Conservation (phyloP, 164 flowering plant genomes). For the Vitis riparia region DNA sequence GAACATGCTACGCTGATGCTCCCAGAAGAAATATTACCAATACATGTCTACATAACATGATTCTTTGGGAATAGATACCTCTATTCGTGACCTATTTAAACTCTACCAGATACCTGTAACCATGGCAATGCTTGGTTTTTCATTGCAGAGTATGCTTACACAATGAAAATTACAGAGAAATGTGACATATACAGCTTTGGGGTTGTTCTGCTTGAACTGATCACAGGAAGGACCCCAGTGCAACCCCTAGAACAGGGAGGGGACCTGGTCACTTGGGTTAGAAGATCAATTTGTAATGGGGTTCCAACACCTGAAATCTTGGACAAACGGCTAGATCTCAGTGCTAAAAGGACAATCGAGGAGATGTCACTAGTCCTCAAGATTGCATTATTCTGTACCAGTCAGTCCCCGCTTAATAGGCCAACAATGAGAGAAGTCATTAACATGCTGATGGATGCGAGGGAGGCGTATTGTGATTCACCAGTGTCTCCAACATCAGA, state of each 20-base stretch:
- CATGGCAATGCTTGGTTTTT: neutral
- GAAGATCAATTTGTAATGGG: slow-evolving; percentile 31
- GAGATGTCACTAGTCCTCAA: slow-evolving; percentile 55
- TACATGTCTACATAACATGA: no score
- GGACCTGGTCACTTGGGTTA: slow-evolving; percentile 55
- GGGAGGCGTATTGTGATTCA: slow-evolving; percentile 26
- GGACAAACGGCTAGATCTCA: slow-evolving; percentile 41
- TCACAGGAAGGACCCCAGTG: slow-evolving; percentile 58
- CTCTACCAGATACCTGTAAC: no score
- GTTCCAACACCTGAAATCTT: slow-evolving; percentile 26
- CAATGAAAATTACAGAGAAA: slow-evolving; percentile 66
- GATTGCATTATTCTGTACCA: slow-evolving; percentile 62
- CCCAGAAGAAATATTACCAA: no score
- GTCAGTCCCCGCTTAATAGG: slow-evolving; percentile 47
- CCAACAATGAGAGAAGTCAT: slow-evolving; percentile 69
- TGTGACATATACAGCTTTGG: slow-evolving; percentile 69
- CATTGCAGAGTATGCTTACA: slow-evolving; percentile 66
- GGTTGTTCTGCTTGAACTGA: slow-evolving; percentile 53
- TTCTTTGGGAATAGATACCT: no score
- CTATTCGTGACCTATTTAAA: no score
- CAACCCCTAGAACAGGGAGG: slow-evolving; percentile 59
- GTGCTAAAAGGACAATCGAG: slow-evolving; percentile 21
- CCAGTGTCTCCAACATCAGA: slow-evolving; percentile 51
- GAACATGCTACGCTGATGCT: no score
- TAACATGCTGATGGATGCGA: slow-evolving; percentile 43